Percentiles rank a stretch among this genome's conserved stretches.
These are phyloP conservation scores for Alternaria gansuensis DNA, from an alignment of 2,329 filamentous ascomycete genomes.

Conservation along the genomic window DNA sequence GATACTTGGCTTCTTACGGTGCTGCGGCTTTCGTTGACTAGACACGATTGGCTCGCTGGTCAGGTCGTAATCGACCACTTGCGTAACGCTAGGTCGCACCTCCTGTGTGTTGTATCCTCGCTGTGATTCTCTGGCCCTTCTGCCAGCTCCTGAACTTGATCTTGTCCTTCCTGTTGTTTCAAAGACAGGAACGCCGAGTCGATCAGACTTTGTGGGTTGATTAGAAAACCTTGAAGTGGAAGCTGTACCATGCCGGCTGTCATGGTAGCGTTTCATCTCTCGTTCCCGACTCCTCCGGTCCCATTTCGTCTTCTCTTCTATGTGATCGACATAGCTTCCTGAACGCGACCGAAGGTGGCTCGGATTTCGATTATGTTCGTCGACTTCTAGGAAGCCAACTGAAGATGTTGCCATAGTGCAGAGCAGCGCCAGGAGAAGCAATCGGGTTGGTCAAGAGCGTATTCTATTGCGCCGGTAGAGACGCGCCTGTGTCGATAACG, in stretches of 20 bases:
- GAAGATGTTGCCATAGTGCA: slow-evolving; percentile 22
- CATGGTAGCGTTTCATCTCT: slow-evolving; percentile 37
- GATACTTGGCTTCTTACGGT: slow-evolving; percentile 30
- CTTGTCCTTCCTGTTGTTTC: slow-evolving; percentile 24
- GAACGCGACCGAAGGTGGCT: slow-evolving; percentile 34
- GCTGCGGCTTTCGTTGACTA: slow-evolving; percentile 20
- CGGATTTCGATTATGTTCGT: slow-evolving; percentile 13
- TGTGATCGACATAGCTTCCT: slow-evolving; percentile 35
- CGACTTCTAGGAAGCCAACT: slow-evolving; percentile 25
- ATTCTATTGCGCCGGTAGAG: not conserved
- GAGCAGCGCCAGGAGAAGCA: not conserved
- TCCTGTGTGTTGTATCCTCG: slow-evolving; percentile 31
- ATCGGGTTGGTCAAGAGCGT: not conserved
- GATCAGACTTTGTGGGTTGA: slow-evolving; percentile 25
- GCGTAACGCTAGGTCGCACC: slow-evolving; percentile 20
- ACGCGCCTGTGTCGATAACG: not conserved
- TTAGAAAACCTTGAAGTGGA: slow-evolving; percentile 4
- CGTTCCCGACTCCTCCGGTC: slow-evolving; percentile 32
- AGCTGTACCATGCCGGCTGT: slow-evolving; percentile 13
- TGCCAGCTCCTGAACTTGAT: slow-evolving; percentile 19
- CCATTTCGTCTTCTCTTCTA: slow-evolving; percentile 33
- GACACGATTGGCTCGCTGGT: slow-evolving; percentile 21
- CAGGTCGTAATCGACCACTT: slow-evolving; percentile 18
- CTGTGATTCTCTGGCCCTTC: slow-evolving; percentile 12
- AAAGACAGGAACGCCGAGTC: slow-evolving; percentile 35